Evolutionary conservation across 2,329 filamentous ascomycete species (phyloP).

Genomic region (Ophiocordyceps sinensis): DNA sequence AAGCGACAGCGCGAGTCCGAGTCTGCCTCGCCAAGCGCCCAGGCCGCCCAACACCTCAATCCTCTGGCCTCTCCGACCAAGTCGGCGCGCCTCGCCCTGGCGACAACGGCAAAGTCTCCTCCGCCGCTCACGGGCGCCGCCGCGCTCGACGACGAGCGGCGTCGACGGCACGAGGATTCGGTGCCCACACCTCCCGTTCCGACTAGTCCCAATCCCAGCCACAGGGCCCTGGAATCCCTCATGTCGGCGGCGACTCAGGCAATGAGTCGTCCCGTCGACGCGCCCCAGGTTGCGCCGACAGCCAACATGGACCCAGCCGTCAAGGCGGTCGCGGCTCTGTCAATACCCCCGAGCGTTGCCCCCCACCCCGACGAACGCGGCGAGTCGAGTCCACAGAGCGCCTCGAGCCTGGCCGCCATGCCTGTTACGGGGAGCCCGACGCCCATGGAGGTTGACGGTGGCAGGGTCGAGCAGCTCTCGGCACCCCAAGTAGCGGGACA

Average conservation of each 20-base stretch:
- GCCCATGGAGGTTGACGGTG: slow-evolving; percentile 39
- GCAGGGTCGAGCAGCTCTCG: slow-evolving; percentile 21
- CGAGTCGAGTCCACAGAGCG: slow-evolving; percentile 30
- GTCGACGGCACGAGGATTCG: slow-evolving; percentile 24
- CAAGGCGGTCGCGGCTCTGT: slow-evolving; percentile 19
- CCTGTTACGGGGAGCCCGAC: slow-evolving; percentile 34
- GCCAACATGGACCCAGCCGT: slow-evolving; percentile 27
- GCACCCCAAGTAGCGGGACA: slow-evolving; percentile 28
- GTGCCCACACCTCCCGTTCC: slow-evolving; percentile 24
- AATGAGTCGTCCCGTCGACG: slow-evolving; percentile 42
- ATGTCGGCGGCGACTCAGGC: slow-evolving; percentile 36
- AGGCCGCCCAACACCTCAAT: slow-evolving; percentile 14
- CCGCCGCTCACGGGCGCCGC: slow-evolving; percentile 37
- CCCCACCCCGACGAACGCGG: slow-evolving; percentile 21
- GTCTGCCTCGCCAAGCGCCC: slow-evolving; percentile 22
- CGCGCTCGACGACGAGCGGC: slow-evolving; percentile 38
- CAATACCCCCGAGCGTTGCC: slow-evolving; percentile 18
- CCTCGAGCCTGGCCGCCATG: slow-evolving; percentile 25
- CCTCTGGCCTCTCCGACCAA: slow-evolving; percentile 37
- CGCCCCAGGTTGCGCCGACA: slow-evolving; percentile 27
- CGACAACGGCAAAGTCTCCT: slow-evolving; percentile 23
- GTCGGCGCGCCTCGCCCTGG: slow-evolving; percentile 33
- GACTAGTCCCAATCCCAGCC: slow-evolving; percentile 38
- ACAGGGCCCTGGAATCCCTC: slow-evolving; percentile 36
- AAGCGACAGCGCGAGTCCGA: slow-evolving; percentile 35